Percentiles rank a stretch among this genome's conserved stretches.
phyloP scores from a whole-genome alignment of 768 basidiomycete species.

The Mycena belliarum region DNA sequence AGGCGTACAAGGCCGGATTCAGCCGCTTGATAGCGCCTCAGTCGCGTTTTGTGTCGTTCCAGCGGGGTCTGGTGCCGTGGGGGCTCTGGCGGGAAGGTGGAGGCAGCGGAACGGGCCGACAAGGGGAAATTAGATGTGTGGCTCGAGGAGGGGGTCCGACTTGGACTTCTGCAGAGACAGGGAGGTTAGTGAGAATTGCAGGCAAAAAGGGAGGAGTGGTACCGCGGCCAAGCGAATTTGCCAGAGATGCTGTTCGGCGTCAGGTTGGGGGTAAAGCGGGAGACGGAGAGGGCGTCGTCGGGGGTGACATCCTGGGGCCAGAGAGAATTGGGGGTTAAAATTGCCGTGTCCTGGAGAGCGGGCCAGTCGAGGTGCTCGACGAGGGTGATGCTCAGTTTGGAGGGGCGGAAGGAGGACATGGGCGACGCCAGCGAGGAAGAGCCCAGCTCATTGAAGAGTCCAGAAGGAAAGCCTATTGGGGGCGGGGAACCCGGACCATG shows the following conservation, averaged over 20 bases:
- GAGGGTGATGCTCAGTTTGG: slow-evolving; percentile 18
- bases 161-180: not conserved
- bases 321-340: slow-evolving; percentile 15
- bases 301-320: slow-evolving; percentile 15
- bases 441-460: slow-evolving; percentile 22
- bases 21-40: slow-evolving; percentile 15
- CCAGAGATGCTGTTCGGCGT: slow-evolving; percentile 15
- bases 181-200: not conserved
- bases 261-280: slow-evolving; percentile 14
- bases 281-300: slow-evolving; percentile 8
- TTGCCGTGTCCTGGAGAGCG: slow-evolving; percentile 15
- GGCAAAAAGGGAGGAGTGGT: not conserved
- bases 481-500: too few relatives aligned
- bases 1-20: slow-evolving; percentile 13
- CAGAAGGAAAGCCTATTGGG: not conserved
- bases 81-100: not conserved
- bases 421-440: slow-evolving; percentile 12
- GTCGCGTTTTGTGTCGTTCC: slow-evolving; percentile 19
- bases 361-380: slow-evolving; percentile 20
- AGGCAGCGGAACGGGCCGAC: slow-evolving; percentile 8
- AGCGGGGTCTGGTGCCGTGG: slow-evolving; percentile 8
- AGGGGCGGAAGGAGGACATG: slow-evolving; percentile 13
- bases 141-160: slow-evolving; percentile 3
- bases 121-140: slow-evolving; percentile 18
- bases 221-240: slow-evolving; percentile 9